Base-by-base conservation (phyloP, 129 eudicot genomes). In the Smallanthus sonchifolius region DNA sequence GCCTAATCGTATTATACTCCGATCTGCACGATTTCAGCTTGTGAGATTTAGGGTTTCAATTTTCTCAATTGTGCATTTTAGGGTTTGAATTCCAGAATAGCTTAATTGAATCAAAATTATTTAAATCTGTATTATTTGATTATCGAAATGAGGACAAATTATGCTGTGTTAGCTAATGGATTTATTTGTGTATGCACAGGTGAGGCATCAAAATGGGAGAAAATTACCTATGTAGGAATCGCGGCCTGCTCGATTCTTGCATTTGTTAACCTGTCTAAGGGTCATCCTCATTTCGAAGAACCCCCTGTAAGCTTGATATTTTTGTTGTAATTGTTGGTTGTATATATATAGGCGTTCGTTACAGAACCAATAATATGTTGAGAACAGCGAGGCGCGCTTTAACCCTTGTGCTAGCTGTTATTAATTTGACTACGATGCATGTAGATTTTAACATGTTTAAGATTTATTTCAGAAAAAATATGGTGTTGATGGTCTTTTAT, bases 191-290 rank as follows among this genome's bases (percentile, higher is more conserved):
- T 70, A 35, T 37, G 24, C 43, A 55, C 70, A 92, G 97, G 82
- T 51, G 97, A 89, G 82, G 85, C 94, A 10, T 69, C 91, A 10
- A 92, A 92, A 79, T 92, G 97, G 96, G 87, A 92, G 94, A 92
- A 92, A 81, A 92, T 92, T 39, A 85, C 97, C 0, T 89, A 89
- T 62, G 77, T 37, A 17, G 96, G 91, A 48, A 84, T 84, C 14
- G 86, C 51, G 28, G 35, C 86, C 2, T 87, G 96, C 85, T 83
- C 94, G 24, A 19, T 74, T 65, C 84, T 92, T 57, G 83, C 91
- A 28, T 15, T 79, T 76, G 76, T 67, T 70, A 81, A 68, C 72
- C 82, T 92, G 19, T 92, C 97, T 14, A 92, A 92, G 87, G 94
- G 94, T 60, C 97, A 92, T 80, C 89, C 86, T 51, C 97, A 92